Conservation (phyloP, 306 rosid genomes). For the Canavalia ensiformis region DNA sequence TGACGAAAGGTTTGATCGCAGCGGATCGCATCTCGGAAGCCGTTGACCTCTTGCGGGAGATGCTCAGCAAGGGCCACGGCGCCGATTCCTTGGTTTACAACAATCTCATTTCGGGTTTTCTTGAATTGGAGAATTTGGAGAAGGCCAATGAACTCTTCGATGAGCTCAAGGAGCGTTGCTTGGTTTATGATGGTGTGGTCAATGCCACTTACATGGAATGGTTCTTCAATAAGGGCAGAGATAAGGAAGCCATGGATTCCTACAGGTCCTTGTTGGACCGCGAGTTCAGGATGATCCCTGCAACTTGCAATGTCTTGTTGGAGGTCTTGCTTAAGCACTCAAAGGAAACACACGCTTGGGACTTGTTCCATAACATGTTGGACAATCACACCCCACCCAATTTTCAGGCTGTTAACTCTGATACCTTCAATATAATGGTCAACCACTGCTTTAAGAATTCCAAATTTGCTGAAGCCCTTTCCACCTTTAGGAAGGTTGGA, state of each 20-base stretch:
- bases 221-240: slow-evolving; percentile 72
- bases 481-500: slow-evolving; percentile 85
- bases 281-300: slow-evolving; percentile 83
- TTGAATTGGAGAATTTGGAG: slow-evolving; percentile 74
- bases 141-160: slow-evolving; percentile 89
- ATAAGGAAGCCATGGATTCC: slow-evolving; percentile 90
- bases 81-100: slow-evolving; percentile 91
- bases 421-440: slow-evolving; percentile 88
- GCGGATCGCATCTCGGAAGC: slow-evolving; percentile 77
- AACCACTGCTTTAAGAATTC: slow-evolving; percentile 77
- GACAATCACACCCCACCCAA: slow-evolving; percentile 93
- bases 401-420: slow-evolving; percentile 88
- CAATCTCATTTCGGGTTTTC: slow-evolving; percentile 77
- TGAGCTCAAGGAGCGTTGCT: slow-evolving; percentile 89
- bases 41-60: slow-evolving; percentile 85
- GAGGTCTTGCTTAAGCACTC: slow-evolving; percentile 79
- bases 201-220: slow-evolving; percentile 91
- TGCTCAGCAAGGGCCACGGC: slow-evolving; percentile 87
- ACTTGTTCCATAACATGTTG: slow-evolving; percentile 77
- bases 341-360: slow-evolving; percentile 70
- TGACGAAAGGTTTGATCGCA: slow-evolving; percentile 81
- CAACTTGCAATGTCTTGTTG: slow-evolving; percentile 85
- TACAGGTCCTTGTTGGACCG: slow-evolving; percentile 76
- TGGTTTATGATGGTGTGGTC: slow-evolving; percentile 93
- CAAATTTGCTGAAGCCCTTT: slow-evolving; percentile 58